Evolutionary conservation across 192 early-diverging fungal genomes (phyloP), one percentile per base, ranked within the genome.

Genomic region (Funneliformis geosporum): DNA sequence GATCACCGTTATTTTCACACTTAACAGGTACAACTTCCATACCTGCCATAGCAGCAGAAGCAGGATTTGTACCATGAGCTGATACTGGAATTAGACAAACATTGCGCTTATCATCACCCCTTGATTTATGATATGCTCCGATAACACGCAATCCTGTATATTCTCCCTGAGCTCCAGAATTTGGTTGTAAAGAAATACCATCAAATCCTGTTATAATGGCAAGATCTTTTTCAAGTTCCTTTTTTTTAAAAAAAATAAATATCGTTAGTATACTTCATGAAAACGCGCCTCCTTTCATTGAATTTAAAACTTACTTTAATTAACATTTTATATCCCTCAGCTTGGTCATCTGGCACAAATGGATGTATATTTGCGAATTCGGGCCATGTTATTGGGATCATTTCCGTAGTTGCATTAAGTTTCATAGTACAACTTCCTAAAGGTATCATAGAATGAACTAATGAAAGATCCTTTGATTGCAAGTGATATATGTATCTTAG

Each of bases 331-430:
- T 99, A 99, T 46, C 98, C 98, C 75, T 90, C 89, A n/a, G 96
- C 92, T 86, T 99, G 98, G 64, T 97, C 94, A 60, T 87, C 80
- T 47, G 98, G 98, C 10, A 94, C 98, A 81, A 99, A 99, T 73
- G 98, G 98, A 85, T 99, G 98, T 73, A 99, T 92, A 83, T 91
- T 89, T 79, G 90, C 90, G 81, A 99, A 97, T 83, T 98, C 97
- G 55, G 98, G 96, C 95, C 96, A 98, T 28, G 98, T 98, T 64
- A 99, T 92, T n/a, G 98, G 98, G 82, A 99, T 99, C 95, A 99
- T 98, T 88, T 99, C 96, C 27, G 95, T 95, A 59, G 98, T 98
- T 64, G 97, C 97, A 80, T 99, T 99, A 21, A 99, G 89, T 91
- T 99, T 98, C 98, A 99, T 99, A 76, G 98, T 99, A 90, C 98